phyloP scores from a whole-genome alignment of 2,329 filamentous ascomycete species.

The Daldinia sp. region DNA sequence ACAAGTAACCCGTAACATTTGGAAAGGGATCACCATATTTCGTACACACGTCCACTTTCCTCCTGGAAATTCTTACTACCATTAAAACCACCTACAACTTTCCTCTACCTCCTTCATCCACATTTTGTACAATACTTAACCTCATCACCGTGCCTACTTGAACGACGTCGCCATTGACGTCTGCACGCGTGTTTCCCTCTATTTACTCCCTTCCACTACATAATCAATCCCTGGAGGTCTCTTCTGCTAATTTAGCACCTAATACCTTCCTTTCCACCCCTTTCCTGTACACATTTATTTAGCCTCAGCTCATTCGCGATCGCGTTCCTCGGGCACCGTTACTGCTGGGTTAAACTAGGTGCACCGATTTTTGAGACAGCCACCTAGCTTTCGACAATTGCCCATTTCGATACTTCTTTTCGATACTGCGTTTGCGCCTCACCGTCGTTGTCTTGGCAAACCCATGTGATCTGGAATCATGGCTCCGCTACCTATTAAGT shows the following conservation, averaged over 20 bases:
- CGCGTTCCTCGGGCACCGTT: slow-evolving; percentile 12
- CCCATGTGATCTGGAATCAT: slow-evolving; percentile 52
- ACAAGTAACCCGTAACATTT: slow-evolving; percentile 45
- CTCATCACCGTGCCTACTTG: slow-evolving; percentile 13
- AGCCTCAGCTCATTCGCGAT: slow-evolving; percentile 15
- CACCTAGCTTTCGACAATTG: slow-evolving; percentile 19
- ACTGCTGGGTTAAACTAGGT: slow-evolving; percentile 8
- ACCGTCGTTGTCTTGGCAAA: slow-evolving; percentile 15
- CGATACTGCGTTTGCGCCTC: slow-evolving; percentile 33
- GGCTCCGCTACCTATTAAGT: slow-evolving; percentile 87
- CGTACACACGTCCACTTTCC: slow-evolving; percentile 32
- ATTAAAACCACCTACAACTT: slow-evolving; percentile 31
- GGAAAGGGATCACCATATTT: slow-evolving; percentile 28
- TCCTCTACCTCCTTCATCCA: slow-evolving; percentile 29
- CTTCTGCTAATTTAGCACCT: slow-evolving; percentile 35
- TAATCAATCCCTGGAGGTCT: slow-evolving; percentile 39
- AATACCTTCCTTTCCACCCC: slow-evolving; percentile 34
- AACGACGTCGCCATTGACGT: slow-evolving; percentile 15
- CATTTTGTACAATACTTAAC: slow-evolving; percentile 40
- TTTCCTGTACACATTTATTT: slow-evolving; percentile 26
- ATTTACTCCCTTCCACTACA: slow-evolving; percentile 37
- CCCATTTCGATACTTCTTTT: slow-evolving; percentile 23
- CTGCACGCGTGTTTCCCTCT: slow-evolving; percentile 35
- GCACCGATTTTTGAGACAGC: slow-evolving; percentile 16
- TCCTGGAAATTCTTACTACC: slow-evolving; percentile 38